phyloP scores from a whole-genome alignment of 495 filamentous ascomycete genomes.

The Xylaria venustula region DNA sequence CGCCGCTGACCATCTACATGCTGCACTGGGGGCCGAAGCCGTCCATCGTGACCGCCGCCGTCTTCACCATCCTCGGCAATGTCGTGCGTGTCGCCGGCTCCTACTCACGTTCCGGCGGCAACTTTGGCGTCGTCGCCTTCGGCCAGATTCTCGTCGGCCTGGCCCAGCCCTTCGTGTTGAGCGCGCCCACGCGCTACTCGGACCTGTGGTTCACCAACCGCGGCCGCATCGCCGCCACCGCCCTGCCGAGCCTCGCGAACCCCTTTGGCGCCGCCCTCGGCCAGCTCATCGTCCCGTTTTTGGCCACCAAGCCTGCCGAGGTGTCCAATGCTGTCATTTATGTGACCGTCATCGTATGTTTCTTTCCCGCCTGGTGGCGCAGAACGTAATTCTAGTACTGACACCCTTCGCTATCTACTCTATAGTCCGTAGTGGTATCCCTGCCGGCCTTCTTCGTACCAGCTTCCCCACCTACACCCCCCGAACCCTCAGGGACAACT shows the following conservation, averaged over 20 bases:
- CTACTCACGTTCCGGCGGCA: slow-evolving; percentile 48
- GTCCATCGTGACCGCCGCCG: slow-evolving; percentile 70
- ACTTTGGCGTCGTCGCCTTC: slow-evolving; percentile 79
- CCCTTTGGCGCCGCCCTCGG: slow-evolving; percentile 85
- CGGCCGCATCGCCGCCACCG: slow-evolving; percentile 85
- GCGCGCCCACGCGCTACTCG: slow-evolving; percentile 85
- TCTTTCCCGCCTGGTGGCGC: neutral
- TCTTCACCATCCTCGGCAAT: slow-evolving; percentile 77
- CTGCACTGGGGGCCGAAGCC: slow-evolving; percentile 78
- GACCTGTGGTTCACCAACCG: slow-evolving; percentile 90
- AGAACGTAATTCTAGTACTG: too few relatives aligned
- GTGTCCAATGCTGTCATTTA: slow-evolving; percentile 84
- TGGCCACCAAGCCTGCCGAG: slow-evolving; percentile 59
- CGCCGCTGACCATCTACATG: slow-evolving; percentile 73
- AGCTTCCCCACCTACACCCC: slow-evolving; percentile 70
- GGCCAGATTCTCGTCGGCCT: slow-evolving; percentile 92
- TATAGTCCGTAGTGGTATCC: slow-evolving; percentile 64
- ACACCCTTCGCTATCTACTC: neutral
- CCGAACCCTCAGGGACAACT: slow-evolving; percentile 42
- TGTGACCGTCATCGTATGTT: slow-evolving; percentile 75
- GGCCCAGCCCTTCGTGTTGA: slow-evolving; percentile 88
- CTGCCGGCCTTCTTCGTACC: slow-evolving; percentile 88
- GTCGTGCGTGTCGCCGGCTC: slow-evolving; percentile 91
- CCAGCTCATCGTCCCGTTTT: slow-evolving; percentile 79
- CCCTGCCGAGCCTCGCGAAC: slow-evolving; percentile 79